Evolutionary conservation across 2,329 filamentous ascomycete species (phyloP).

Genomic region (Cytospora leucostoma): DNA sequence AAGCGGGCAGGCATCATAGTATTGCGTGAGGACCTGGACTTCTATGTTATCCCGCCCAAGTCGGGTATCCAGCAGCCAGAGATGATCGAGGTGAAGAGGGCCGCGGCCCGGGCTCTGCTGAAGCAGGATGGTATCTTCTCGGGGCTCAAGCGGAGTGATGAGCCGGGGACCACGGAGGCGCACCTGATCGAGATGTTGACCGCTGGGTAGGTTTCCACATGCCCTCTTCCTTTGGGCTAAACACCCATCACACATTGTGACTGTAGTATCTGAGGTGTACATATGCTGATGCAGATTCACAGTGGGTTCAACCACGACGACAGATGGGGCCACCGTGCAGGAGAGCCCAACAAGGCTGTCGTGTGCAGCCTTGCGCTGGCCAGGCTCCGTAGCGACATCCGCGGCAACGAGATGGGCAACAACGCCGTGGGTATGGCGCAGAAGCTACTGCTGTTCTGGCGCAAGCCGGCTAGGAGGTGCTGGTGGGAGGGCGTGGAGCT

Average conservation of each 20-base stretch:
- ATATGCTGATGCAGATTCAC: constrained; percentile 29
- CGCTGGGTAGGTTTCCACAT: constrained; percentile 70
- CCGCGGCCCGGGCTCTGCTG: constrained; percentile 82
- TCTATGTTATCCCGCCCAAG: constrained; percentile 90
- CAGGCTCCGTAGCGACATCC: constrained; percentile 87
- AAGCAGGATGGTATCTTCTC: constrained; percentile 95
- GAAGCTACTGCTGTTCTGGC: constrained; percentile 96
- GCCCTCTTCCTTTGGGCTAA: background rate
- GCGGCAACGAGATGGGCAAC: constrained; percentile 72
- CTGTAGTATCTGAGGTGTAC: background rate
- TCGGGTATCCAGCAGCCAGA: constrained; percentile 81
- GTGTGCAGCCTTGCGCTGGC: constrained; percentile 96
- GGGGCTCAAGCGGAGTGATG: constrained; percentile 89
- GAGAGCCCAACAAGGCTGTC: constrained; percentile 96
- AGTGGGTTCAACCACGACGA: constrained; percentile 98
- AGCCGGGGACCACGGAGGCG: constrained; percentile 94
- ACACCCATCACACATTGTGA: background rate
- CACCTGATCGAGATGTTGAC: constrained; percentile 99
- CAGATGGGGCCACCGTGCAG: constrained; percentile 92
- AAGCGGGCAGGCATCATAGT: constrained; percentile 98
- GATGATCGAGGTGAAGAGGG: constrained; percentile 96
- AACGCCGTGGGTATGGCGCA: constrained; percentile 96
- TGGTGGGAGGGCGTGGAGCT: constrained; percentile 99
- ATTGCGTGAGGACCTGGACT: constrained; percentile 91
- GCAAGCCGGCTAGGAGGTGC: constrained; percentile 92